Evolutionary conservation across 352 stramenopile genomes (phyloP), one percentile per base, ranked within the genome.

Genomic region (Phytophthora hybrid): DNA sequence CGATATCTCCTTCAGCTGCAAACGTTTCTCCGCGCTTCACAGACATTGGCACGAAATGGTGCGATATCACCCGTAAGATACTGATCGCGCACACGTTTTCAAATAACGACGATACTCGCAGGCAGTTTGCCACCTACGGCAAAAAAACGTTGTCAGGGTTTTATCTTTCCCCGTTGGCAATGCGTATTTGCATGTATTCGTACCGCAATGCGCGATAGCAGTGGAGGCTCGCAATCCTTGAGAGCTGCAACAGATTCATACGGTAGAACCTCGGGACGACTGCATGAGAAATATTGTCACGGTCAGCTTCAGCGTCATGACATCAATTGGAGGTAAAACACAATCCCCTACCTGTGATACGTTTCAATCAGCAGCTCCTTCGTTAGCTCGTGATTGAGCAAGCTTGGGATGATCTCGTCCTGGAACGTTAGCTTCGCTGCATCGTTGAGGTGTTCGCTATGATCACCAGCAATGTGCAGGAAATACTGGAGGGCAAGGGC

Each of bases 401-500:
- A 71, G 39, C 84, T 79, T 1, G 82, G 80, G 4, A 94, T 79
- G 47, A 94, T 84, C 29, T 84, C 71, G 44, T 81, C 58, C 21
- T 90, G 71, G 52, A 94, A 93, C 1, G 65, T 74, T 26, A 56
- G 18, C 53, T 84, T 86, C 8, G 79, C 76, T 16, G 53, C 49
- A 7, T 82, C 76, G 47, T 68, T 73, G 8, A 93, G 62, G 34
- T 83, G 78, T 5, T 77, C 55, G 2, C 71, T 62, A 58, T 93
- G 85, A 52, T 89, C 76, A 8, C 80, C 86, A 44, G 84, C 86
- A 55, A 93, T 91, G 44, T 95, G 88, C 5, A 96, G 74, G 60
- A 93, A 96, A 63, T 94, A 94, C 34, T 96, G 88, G 26, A 96
- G 74, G 19, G 89, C 88, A 19, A 96, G 79, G 32, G 87, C 84